Base-by-base conservation (phyloP, 768 basidiomycete genomes). In the Chalciporus chontae region DNA sequence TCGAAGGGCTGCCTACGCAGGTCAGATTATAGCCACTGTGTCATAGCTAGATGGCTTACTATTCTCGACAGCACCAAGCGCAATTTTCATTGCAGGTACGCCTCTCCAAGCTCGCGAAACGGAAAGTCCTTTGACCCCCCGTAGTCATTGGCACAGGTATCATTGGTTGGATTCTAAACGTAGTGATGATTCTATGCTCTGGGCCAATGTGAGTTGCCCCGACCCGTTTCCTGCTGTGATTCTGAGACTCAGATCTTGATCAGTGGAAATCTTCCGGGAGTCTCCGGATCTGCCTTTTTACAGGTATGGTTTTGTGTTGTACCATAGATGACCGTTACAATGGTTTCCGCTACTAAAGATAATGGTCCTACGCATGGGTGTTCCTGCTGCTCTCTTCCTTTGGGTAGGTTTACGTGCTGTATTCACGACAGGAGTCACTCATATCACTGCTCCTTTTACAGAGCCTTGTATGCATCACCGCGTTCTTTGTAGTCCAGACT, bases 111-210 rank as follows among this genome's bases (percentile, higher is more conserved):
- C 37, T 24, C 13, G n/a, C 1, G 21, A 18, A 17, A 31, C 42
- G 41, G n/a, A 8, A 37, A 18, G 24, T 23, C 19, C 5, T 43
- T 34, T 53, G 13, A 52, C 43, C 18, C 24, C 32, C 31, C 37
- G 11, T 49, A 81, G 87, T 89, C 24, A 71, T 89, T 49, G 86
- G 87, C 5, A 88, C 86, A 4, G 85, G 85, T 47, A 69, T 86
- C 40, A 76, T 90, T 53, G 90, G 90, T 29, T 93, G 90, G 90
- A 60, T 94, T 8, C 76, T 93, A 52, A 95, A 94, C 68, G 87
- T 95, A 54, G 84, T 91, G 5, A 68, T 92, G 26, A 77, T 94
- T n/a, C 73, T 94, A 8, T 93, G 90, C 66, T 88, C 87, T 17
- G 89, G 89, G 7, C 80, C 82, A 47, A 70, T 88, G 83, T 84